Conservation (phyloP, 345 rosid genomes). For the Pistacia integerrima region DNA sequence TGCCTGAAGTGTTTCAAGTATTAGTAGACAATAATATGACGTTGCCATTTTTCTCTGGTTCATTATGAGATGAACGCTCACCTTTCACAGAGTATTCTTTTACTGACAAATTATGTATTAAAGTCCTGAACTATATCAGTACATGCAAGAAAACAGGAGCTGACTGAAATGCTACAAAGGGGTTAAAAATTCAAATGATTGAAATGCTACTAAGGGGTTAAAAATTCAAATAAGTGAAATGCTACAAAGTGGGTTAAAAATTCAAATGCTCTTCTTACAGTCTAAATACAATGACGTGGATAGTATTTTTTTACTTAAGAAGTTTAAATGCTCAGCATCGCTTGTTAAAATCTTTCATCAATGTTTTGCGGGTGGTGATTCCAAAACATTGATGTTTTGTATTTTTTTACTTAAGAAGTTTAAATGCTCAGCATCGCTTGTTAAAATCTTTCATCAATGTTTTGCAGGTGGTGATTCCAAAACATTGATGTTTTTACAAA, state of each 20-base stretch:
- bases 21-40: not conserved
- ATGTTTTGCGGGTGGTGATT: conserved; percentile 41
- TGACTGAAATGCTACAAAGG: not conserved
- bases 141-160: not conserved
- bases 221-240: not conserved
- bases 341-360: not conserved
- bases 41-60: not conserved
- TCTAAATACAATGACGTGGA: not conserved
- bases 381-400: conserved; percentile 50
- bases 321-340: not conserved
- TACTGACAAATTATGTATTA: not conserved
- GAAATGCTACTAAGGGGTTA: not conserved
- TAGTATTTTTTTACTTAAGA: not conserved
- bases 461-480: conserved; percentile 49
- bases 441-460: not conserved
- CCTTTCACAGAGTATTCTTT: not conserved
- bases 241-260: not conserved
- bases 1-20: not conserved
- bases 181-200: not conserved
- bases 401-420: not conserved
- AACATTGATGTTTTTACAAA: conserved; percentile 51
- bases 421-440: not conserved
- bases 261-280: not conserved
- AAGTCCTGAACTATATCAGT: not conserved
- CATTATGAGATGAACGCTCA: not conserved